These are phyloP conservation scores for Allium cepa DNA, from an alignment of 106 monocot species.

Conservation along the genomic window DNA sequence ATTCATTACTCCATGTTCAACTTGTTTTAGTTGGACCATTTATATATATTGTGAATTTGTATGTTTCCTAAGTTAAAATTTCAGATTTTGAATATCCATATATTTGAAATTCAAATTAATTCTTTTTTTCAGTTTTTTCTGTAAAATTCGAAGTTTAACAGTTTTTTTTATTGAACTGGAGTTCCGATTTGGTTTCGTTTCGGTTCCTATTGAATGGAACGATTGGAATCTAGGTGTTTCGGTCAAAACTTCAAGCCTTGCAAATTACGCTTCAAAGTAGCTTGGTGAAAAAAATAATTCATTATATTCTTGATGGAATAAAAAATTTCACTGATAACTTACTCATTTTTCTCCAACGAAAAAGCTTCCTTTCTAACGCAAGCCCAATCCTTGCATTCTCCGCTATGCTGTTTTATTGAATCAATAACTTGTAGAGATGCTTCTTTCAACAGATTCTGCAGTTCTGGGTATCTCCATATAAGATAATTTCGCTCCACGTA, in stretches of 20 bases:
- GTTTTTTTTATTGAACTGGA: background rate
- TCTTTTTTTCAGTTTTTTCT: no score
- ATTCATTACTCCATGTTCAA: no score
- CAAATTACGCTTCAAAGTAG: background rate
- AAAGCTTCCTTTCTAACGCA: constrained; percentile 90
- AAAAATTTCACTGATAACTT: constrained; percentile 11
- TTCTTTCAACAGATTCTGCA: constrained; percentile 75
- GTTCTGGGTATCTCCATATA: constrained; percentile 84
- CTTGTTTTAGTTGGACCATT: no score
- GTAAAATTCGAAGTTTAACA: background rate
- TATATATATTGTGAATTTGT: no score
- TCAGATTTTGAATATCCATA: no score
- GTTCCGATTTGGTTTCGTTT: no score
- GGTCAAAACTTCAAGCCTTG: background rate
- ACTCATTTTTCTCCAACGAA: constrained; percentile 93
- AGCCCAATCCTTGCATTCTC: constrained; percentile 71
- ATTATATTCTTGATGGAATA: background rate
- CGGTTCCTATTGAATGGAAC: no score
- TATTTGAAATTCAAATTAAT: no score
- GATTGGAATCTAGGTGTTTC: no score
- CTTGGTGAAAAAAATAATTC: background rate
- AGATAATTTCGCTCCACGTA: constrained; percentile 90
- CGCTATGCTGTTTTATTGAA: constrained; percentile 35
- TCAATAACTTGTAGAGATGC: constrained; percentile 65
- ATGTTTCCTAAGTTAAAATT: no score